Evolutionary conservation across 805 yeast species (phyloP).

Genomic region (Kodamaea lidongshanica): DNA sequence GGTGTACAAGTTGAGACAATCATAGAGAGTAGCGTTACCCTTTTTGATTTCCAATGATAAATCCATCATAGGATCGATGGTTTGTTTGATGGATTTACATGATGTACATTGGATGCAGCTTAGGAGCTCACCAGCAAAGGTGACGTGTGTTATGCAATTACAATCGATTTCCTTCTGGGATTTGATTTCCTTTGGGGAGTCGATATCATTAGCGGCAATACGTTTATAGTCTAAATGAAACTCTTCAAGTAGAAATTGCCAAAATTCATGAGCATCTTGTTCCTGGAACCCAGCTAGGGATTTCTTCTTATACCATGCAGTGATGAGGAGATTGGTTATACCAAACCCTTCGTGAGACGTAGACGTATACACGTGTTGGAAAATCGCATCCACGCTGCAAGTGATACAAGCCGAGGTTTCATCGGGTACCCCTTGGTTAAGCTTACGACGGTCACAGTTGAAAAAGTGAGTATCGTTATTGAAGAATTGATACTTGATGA

Average conservation of each 20-base stretch:
- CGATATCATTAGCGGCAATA: constrained; percentile 3
- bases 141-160: constrained; percentile 72
- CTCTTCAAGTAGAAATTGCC: constrained; percentile 86
- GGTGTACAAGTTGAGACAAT: constrained; percentile 75
- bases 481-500: constrained; percentile 70
- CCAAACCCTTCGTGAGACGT: constrained; percentile 65
- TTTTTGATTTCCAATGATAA: constrained; percentile 65
- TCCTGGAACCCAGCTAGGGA: constrained; percentile 92
- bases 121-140: constrained; percentile 78
- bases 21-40: constrained; percentile 36
- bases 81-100: constrained; percentile 59
- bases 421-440: constrained; percentile 19
- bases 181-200: constrained; percentile 4
- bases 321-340: constrained; percentile 69
- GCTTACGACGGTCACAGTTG: constrained; percentile 33
- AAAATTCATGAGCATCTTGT: constrained; percentile 98
- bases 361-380: constrained; percentile 66
- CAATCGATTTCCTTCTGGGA: constrained; percentile 35
- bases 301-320: constrained; percentile 82
- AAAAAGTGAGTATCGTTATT: constrained; percentile 59
- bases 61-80: constrained; percentile 87
- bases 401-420: constrained; percentile 56
- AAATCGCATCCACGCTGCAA: constrained; percentile 78
- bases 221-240: constrained; percentile 50
- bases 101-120: constrained; percentile 70